phyloP scores from a whole-genome alignment of 164 flowering plant species.

The Macadamia tetraphylla region DNA sequence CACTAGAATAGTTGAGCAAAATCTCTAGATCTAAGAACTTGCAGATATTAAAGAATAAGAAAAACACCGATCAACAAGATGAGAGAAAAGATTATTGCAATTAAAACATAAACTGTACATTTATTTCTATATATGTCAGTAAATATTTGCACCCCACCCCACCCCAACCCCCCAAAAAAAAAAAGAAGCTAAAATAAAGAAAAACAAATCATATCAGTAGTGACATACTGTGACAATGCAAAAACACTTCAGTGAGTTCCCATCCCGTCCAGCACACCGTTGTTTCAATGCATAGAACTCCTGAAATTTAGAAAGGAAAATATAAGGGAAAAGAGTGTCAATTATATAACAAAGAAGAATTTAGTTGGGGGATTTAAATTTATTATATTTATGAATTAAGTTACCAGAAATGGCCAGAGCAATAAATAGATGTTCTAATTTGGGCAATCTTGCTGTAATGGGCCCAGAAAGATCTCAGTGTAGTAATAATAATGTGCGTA shows the following conservation, averaged over 20 bases:
- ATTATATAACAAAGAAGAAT: background rate
- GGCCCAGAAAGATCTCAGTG: too few relatives aligned
- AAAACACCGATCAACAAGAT: too few relatives aligned
- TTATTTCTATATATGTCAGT: too few relatives aligned
- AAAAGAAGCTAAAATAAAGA: background rate
- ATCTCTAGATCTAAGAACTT: too few relatives aligned
- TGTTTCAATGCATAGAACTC: conserved; percentile 59
- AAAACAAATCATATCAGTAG: background rate
- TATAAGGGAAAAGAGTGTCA: background rate
- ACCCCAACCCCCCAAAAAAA: background rate
- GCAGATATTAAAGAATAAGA: too few relatives aligned
- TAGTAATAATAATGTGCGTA: too few relatives aligned
- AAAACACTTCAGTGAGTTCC: conserved; percentile 50
- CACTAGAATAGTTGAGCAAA: too few relatives aligned
- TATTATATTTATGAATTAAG: background rate
- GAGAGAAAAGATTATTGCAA: too few relatives aligned
- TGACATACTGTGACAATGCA: conserved; percentile 56
- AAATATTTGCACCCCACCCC: too few relatives aligned
- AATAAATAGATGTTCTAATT: too few relatives aligned
- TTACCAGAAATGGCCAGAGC: background rate
- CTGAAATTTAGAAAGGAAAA: conserved; percentile 16
- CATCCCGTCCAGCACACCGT: conserved; percentile 47
- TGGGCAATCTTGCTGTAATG: too few relatives aligned
- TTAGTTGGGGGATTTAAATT: background rate
- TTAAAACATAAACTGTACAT: too few relatives aligned